phyloP scores from a whole-genome alignment of 129 eudicot genomes.

The Chrysanthemum lavandulifolium region DNA sequence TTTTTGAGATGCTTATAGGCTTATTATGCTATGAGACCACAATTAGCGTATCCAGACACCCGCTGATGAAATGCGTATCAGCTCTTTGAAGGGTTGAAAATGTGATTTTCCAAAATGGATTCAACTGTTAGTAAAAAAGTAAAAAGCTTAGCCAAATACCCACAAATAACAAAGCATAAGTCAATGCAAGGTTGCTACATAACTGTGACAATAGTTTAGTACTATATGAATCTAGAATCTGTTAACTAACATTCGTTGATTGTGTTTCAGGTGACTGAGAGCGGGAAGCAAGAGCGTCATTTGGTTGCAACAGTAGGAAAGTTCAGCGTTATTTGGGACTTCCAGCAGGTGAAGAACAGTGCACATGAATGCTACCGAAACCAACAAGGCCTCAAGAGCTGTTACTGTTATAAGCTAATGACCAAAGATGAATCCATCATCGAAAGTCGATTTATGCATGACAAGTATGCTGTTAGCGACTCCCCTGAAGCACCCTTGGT shows the following conservation, averaged over 20 bases:
- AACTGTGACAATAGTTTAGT: background rate
- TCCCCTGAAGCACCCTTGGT: slow-evolving; percentile 97
- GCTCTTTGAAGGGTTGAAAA: no score
- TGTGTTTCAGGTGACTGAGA: slow-evolving; percentile 75
- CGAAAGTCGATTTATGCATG: slow-evolving; percentile 94
- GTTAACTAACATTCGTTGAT: background rate
- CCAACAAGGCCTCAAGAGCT: slow-evolving; percentile 96
- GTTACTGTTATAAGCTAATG: slow-evolving; percentile 88
- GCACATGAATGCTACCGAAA: slow-evolving; percentile 79
- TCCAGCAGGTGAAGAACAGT: slow-evolving; percentile 94
- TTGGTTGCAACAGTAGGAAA: slow-evolving; percentile 86
- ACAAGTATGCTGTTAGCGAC: slow-evolving; percentile 55
- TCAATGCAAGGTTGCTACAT: background rate
- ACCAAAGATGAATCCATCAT: slow-evolving; percentile 84
- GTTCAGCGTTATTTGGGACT: slow-evolving; percentile 93
- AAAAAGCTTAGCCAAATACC: no score
- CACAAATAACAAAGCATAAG: background rate
- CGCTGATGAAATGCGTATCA: no score
- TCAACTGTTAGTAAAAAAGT: no score
- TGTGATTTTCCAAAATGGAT: no score
- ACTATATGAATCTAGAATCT: background rate
- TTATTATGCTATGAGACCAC: no score
- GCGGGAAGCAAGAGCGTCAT: slow-evolving; percentile 92
- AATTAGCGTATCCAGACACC: no score
- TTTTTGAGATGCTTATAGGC: no score